Base-by-base conservation (phyloP, 164 flowering plant species). In the Nymphaea colorata region DNA sequence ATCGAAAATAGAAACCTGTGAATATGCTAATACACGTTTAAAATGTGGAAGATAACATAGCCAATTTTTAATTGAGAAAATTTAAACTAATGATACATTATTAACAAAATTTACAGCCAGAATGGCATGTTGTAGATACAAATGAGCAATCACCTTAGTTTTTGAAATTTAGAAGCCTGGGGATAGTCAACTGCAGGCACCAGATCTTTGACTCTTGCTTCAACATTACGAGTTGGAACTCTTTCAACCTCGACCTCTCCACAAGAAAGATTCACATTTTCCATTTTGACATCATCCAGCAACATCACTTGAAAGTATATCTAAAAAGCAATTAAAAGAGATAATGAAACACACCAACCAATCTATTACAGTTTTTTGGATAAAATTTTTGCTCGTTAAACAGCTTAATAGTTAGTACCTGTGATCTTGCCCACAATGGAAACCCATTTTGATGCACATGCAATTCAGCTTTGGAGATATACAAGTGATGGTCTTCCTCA, bases 391-490 rank as follows among this genome's bases (percentile, higher is more conserved):
- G 36, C 36, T 25, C 36, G 36, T 1, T 36, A 61, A 61, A 8
- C 64, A 61, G 25, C 64, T 61, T 36, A 7, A 4, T 36, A 6
- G 6, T 44, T 70, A 41, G 70, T 86, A 90, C 96, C 94, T 83
- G 77, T 42, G 86, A 69, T 72, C 79, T 88, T 44, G 82, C 79
- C 96, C 96, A 90, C 55, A 87, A 65, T 44, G 88, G 92, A n/a
- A 64, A 47, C 14, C 44, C 74, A 66, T 82, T 66, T 70, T 77
- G 77, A 79, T 86, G 90, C 87, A 82, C 84, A 67, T 83, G 89
- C 70, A 88, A 62, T 76, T 90, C 96, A 67, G 87, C 90, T 73
- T 86, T 86, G 17, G 96, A 84, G 53, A 90, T 84, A 73, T 82
- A 85, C 74, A 84, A 66, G 70, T 85, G 87, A 65, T 81, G 76